These are phyloP conservation scores for Ascochyta clinopodiicola DNA, from an alignment of 2,329 filamentous ascomycete genomes.

Conservation along the genomic window DNA sequence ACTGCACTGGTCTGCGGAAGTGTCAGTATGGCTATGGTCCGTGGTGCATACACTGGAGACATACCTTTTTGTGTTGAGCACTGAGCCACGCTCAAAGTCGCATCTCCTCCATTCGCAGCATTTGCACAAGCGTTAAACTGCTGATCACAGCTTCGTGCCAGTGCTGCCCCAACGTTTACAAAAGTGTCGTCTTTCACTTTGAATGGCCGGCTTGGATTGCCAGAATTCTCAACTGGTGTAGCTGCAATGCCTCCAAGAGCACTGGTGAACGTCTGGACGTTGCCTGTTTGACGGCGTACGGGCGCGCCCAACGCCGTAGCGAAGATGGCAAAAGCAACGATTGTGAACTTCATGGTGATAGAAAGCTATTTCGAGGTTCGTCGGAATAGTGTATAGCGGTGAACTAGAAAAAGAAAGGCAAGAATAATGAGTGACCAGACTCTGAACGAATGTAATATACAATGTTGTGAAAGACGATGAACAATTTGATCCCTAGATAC, in stretches of 20 bases:
- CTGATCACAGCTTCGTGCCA: conserved; percentile 67
- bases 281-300: conserved; percentile 16
- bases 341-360: conserved; percentile 2
- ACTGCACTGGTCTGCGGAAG: conserved; percentile 24
- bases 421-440: conserved; percentile 12
- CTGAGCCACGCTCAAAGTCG: conserved; percentile 54
- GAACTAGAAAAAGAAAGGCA: background rate
- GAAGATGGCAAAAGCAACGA: conserved; percentile 8
- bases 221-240: conserved; percentile 58
- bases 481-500: background rate
- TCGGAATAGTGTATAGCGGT: background rate
- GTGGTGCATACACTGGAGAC: background rate
- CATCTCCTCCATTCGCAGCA: conserved; percentile 60
- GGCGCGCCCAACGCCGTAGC: background rate
- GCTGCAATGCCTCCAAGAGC: conserved; percentile 61
- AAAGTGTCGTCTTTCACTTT: conserved; percentile 53
- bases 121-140: conserved; percentile 68
- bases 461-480: background rate
- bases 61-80: conserved; percentile 62
- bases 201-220: conserved; percentile 55
- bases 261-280: conserved; percentile 50
- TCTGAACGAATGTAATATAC: conserved; percentile 3
- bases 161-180: conserved; percentile 61
- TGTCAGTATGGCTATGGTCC: background rate
- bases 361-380: background rate